A percentile compares a stretch with the other conserved stretches of the same genome.
Conservation (phyloP, 2,329 filamentous ascomycete genomes). For the Pseudogymnoascus sp. region DNA sequence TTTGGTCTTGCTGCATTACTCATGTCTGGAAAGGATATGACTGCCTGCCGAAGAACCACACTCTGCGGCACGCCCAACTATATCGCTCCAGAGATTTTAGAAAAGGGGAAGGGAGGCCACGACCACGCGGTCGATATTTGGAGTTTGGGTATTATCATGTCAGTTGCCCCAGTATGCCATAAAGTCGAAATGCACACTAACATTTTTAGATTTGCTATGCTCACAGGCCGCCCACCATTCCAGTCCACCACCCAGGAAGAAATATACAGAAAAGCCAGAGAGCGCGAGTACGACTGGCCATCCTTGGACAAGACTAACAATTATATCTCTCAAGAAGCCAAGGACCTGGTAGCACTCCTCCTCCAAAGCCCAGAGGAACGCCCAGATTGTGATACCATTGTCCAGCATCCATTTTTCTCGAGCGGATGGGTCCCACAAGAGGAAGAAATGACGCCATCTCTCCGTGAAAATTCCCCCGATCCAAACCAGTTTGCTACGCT, state of each 20-base stretch:
- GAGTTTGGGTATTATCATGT: constrained; percentile 97
- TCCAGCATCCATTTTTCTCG: constrained; percentile 73
- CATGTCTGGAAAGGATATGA: constrained; percentile 84
- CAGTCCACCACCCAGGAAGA: constrained; percentile 85
- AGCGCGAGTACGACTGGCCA: constrained; percentile 75
- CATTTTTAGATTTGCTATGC: constrained; percentile 71
- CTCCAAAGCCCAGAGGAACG: constrained; percentile 67
- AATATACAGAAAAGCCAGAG: constrained; percentile 65
- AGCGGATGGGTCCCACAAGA: constrained; percentile 63
- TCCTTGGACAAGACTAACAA: constrained; percentile 56
- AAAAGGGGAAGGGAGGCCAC: constrained; percentile 89
- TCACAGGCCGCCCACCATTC: constrained; percentile 92
- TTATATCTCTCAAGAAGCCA: constrained; percentile 66
- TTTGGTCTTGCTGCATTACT: constrained; percentile 91
- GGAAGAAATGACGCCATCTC: constrained; percentile 49
- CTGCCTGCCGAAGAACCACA: constrained; percentile 73
- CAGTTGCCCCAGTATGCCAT: constrained; percentile 29
- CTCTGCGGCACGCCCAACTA: constrained; percentile 97
- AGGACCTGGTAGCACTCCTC: constrained; percentile 69
- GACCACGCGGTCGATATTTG: constrained; percentile 98
- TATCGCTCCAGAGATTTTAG: constrained; percentile 91
- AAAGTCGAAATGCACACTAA: constrained; percentile 25
- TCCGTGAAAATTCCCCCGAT: constrained; percentile 51
- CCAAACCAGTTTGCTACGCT: constrained; percentile 47
- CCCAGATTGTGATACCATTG: constrained; percentile 68